Evolutionary conservation across 345 rosid species (phyloP), one percentile per base, ranked within the genome.

Genomic region (Jatropha curcas): DNA sequence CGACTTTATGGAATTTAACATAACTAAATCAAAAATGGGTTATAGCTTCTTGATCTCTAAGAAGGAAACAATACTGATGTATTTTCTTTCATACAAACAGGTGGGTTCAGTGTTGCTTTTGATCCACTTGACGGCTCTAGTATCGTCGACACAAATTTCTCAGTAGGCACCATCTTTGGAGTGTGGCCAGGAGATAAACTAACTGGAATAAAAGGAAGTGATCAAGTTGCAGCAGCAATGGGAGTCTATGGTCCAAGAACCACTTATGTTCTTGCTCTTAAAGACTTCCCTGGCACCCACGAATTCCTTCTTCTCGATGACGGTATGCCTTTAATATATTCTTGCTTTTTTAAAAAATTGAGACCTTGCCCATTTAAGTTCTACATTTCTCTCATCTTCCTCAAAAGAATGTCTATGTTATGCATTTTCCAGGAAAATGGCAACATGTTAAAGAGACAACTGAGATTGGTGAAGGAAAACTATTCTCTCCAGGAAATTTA

Each of bases 231-330:
- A 53, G 92, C 98, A 48, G 97, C 96, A 28, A 95, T 92, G 99
- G 99, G 98, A 55, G 76, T 84, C 65, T 95, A 89, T 3, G 99
- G 99, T 68, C 99, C 98, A 65, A 82, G 97, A 75, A 88, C 98
- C 10, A 95, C 99, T 24, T 92, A 92, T 77, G 89, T 95, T 76
- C 85, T 95, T 28, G 96, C 97, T 60, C 81, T 95, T 57, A 92
- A 95, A 72, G 98, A 87, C 58, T 37, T 58, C 39, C 99, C 98
- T 4, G 98, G 99, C 64, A 95, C 98, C 35, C 98, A 95, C 52
- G 97, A 95, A 73, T 95, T 95, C 90, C 94, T 95, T 81, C 99
- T 95, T 74, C 98, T 95, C 27, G 99, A 95, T 70, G 99, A 95
- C 88, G 98, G 99, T 95, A 27, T 65, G 80, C 65, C 59, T 71